These are phyloP conservation scores for Withania somnifera DNA, from an alignment of 305 asterid species.

Conservation along the genomic window DNA sequence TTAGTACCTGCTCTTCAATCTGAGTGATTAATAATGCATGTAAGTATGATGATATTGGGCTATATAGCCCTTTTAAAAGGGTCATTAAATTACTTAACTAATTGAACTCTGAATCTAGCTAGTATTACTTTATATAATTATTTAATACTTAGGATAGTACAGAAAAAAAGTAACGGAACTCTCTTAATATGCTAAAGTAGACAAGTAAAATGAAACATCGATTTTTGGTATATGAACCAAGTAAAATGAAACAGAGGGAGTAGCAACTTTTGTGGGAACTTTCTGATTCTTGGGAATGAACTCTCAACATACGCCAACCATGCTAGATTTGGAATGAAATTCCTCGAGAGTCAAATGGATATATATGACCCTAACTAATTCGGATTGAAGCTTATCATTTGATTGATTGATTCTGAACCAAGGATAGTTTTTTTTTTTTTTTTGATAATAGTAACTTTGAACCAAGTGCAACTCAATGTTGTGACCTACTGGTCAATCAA, in stretches of 20 bases:
- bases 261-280: not conserved
- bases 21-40: not conserved
- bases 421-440: not conserved
- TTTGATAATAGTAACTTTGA: not conserved
- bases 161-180: too few relatives aligned
- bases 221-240: too few relatives aligned
- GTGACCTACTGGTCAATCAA: not conserved
- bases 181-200: too few relatives aligned
- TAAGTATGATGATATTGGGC: not conserved
- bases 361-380: not conserved
- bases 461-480: not conserved
- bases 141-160: too few relatives aligned
- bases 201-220: too few relatives aligned
- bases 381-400: not conserved
- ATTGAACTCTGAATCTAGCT: too few relatives aligned
- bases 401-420: not conserved
- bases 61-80: too few relatives aligned
- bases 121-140: too few relatives aligned
- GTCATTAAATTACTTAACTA: too few relatives aligned
- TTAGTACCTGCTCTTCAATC: not conserved
- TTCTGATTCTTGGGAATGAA: not conserved
- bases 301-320: not conserved
- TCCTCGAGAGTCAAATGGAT: not conserved
- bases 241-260: too few relatives aligned
- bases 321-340: not conserved